Conservation (phyloP, 176 grass and related monocot genomes). For the Calamus simplicifolius region DNA sequence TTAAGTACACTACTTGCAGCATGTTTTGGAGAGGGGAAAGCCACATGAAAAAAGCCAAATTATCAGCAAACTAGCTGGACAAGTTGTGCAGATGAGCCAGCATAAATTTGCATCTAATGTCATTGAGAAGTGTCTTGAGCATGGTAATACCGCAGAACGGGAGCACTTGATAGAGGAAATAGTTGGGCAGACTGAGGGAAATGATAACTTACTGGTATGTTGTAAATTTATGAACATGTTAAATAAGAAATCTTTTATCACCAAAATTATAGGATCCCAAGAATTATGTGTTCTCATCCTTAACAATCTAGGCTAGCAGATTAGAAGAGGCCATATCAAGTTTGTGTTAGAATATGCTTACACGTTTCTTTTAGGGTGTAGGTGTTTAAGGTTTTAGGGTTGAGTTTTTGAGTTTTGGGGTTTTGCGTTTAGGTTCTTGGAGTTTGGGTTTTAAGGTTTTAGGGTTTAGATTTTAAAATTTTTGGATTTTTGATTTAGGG, state of each 20-base stretch:
- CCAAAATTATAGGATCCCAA: too few species aligned
- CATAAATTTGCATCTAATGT: slow-evolving; percentile 97
- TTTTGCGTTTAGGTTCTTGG: too few species aligned
- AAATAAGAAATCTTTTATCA: not conserved
- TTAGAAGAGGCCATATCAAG: too few species aligned
- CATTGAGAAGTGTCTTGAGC: slow-evolving; percentile 86
- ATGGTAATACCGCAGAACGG: slow-evolving; percentile 51
- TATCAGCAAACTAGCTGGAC: slow-evolving; percentile 71
- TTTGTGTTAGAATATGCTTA: too few species aligned
- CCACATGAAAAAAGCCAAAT: slow-evolving; percentile 64
- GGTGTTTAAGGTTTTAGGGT: too few species aligned
- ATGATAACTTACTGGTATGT: slow-evolving; percentile 78
- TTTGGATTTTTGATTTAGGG: too few species aligned
- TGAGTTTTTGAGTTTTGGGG: too few species aligned
- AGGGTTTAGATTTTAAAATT: too few species aligned
- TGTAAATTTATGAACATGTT: not conserved
- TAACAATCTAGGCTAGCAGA: too few species aligned
- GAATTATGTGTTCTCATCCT: too few species aligned
- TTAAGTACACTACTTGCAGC: slow-evolving; percentile 34
- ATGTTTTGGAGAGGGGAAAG: slow-evolving; percentile 84
- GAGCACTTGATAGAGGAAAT: slow-evolving; percentile 74
- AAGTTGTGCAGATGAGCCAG: slow-evolving; percentile 91
- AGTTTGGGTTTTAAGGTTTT: too few species aligned
- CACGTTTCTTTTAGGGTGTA: too few species aligned
- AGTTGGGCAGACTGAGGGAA: slow-evolving; percentile 79